These are phyloP conservation scores for Hypsizygus marmoreus DNA, from an alignment of 768 basidiomycete genomes.

Conservation along the genomic window DNA sequence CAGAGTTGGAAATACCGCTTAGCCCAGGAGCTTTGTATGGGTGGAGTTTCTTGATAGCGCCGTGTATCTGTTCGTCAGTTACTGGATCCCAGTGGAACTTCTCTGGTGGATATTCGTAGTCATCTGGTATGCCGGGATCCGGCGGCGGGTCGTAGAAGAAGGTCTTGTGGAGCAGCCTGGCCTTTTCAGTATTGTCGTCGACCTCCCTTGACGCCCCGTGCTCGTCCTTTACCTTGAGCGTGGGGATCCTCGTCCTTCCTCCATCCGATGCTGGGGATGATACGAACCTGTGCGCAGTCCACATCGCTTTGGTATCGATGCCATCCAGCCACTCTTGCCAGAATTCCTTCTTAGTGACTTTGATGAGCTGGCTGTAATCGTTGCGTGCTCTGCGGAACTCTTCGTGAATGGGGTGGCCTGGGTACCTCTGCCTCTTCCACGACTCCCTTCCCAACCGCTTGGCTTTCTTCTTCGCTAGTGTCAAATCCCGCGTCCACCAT, in stretches of 20 bases:
- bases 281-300: slow-evolving; percentile 27
- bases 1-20: slow-evolving; percentile 28
- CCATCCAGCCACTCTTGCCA: slow-evolving; percentile 32
- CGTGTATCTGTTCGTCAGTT: slow-evolving; percentile 25
- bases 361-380: slow-evolving; percentile 15
- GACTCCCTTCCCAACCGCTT: slow-evolving; percentile 15
- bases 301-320: slow-evolving; percentile 13
- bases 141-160: slow-evolving; percentile 31
- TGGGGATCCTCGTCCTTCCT: slow-evolving; percentile 26
- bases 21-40: slow-evolving; percentile 35
- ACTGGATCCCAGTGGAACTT: slow-evolving; percentile 18
- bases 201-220: slow-evolving; percentile 1
- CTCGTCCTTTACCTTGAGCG: slow-evolving; percentile 10
- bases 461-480: slow-evolving; percentile 10
- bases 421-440: slow-evolving; percentile 1
- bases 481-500: slow-evolving; percentile 37
- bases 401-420: slow-evolving; percentile 24
- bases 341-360: slow-evolving; percentile 21
- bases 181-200: slow-evolving; percentile 27
- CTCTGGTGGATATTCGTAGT: slow-evolving; percentile 27
- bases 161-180: slow-evolving; percentile 11
- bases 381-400: slow-evolving; percentile 14
- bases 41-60: slow-evolving; percentile 25
- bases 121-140: not conserved
- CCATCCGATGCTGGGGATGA: slow-evolving; percentile 23